Evolutionary conservation across 1,284 basidiomycete genomes (phyloP), one percentile per base, ranked within the genome.

Genomic region (Mycena citricolor): DNA sequence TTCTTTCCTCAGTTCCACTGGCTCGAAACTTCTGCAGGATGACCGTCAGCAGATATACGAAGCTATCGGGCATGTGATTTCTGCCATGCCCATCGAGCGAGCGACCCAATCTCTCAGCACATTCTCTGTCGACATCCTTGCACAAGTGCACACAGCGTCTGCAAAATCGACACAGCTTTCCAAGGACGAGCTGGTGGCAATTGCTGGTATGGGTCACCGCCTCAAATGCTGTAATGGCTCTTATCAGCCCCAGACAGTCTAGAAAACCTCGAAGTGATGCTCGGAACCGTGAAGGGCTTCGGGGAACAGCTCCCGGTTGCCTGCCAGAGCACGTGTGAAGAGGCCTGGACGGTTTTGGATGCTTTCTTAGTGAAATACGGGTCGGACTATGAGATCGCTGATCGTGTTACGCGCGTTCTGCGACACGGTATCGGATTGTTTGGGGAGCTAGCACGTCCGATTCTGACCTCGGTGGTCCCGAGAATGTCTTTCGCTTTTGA

Each of bases 41-140:
- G 97, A 99, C 63, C 81, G 86, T 59, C 77, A 90, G 23, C 86
- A 94, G 61, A 86, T 99, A 13, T 94, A 94, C 58, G 93, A 97
- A 63, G 95, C 94, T 4, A 93, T 99, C 46, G 94, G 91, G 2
- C 86, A 92, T 64, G 90, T 99, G 45, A 94, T 99, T 48, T 88
- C 87, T 22, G 88, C 85, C 1, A 94, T 98, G 90, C 83, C 88
- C 1, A 83, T 86, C 74, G 83, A 87, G 40, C 81, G 82, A 54
- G 90, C 91, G 10, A 90, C 92, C 2, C 77, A 83, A 52, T 90
- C 88, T 0, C 74, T 99, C 35, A 81, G 84, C 55, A 85, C 85
- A 14, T 98, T 99, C 63, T 80, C 86, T 10, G 72, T 84, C 42
- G 87, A 87, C 57, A 82, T 88, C 55, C 60, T 86, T 39, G 67